Evolutionary conservation across 1,284 basidiomycete species (phyloP).

Genomic region (Boletellus dicymbophilus): DNA sequence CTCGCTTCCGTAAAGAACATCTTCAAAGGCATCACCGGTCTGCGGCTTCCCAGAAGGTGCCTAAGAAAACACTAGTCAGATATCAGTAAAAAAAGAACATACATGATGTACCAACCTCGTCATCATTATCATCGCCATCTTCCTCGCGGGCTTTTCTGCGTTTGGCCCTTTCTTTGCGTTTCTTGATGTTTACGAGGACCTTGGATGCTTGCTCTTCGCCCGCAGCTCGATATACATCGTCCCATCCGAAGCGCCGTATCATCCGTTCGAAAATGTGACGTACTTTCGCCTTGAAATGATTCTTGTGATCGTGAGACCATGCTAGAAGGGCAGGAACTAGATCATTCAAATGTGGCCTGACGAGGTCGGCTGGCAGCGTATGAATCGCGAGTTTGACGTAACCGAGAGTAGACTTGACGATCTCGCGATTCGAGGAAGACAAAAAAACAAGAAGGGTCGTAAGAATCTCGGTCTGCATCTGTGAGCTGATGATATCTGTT

Average conservation of each 20-base stretch:
- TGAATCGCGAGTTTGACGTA: conserved; percentile 95
- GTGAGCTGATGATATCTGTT: conserved; percentile 68
- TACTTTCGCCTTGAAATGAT: conserved; percentile 98
- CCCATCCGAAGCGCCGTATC: conserved; percentile 89
- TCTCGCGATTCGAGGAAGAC: conserved; percentile 93
- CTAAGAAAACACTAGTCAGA: conserved; percentile 31
- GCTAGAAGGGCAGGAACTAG: conserved; percentile 86
- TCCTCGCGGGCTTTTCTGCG: conserved; percentile 63
- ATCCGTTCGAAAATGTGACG: conserved; percentile 97
- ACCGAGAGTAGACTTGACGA: conserved; percentile 95
- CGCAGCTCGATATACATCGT: conserved; percentile 77
- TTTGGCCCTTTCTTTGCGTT: conserved; percentile 83
- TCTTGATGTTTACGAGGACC: conserved; percentile 48
- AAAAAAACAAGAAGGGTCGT: conserved; percentile 90
- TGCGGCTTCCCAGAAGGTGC: conserved; percentile 45
- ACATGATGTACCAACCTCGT: conserved; percentile 37
- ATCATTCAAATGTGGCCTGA: conserved; percentile 74
- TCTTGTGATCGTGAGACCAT: conserved; percentile 98
- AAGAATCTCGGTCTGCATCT: conserved; percentile 88
- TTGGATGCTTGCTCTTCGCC: conserved; percentile 76
- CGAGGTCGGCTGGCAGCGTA: conserved; percentile 70
- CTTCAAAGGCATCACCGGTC: conserved; percentile 90
- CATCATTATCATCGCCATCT: conserved; percentile 55
- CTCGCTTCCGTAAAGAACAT: conserved; percentile 93
- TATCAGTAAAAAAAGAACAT: not conserved